These are phyloP conservation scores for Tulasnella sp. DNA, from an alignment of 768 basidiomycete species.

Conservation along the genomic window DNA sequence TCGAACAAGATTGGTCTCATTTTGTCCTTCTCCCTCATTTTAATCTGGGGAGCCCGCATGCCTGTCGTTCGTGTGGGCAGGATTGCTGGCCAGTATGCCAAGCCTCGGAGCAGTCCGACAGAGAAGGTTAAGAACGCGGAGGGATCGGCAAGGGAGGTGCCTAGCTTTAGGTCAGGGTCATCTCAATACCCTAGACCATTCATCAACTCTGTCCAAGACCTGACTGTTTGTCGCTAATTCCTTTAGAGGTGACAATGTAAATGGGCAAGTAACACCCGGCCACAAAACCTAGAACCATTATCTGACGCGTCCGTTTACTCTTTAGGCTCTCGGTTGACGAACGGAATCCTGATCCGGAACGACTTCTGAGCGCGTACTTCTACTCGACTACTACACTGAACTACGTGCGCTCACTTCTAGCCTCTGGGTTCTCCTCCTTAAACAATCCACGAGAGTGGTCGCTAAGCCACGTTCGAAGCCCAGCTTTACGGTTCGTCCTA, in stretches of 20 bases:
- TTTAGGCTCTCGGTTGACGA: conserved; percentile 57
- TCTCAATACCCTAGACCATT: too few species aligned
- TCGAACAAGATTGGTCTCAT: conserved; percentile 82
- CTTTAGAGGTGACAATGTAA: conserved; percentile 87
- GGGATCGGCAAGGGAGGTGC: conserved; percentile 41
- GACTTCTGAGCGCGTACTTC: conserved; percentile 91
- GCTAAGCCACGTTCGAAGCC: conserved; percentile 79
- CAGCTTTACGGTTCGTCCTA: conserved; percentile 48
- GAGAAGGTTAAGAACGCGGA: conserved; percentile 56
- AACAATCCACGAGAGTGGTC: conserved; percentile 90
- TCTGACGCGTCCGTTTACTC: conserved; percentile 3
- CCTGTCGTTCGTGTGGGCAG: conserved; percentile 90
- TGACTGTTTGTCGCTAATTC: too few species aligned
- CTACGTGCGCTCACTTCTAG: conserved; percentile 76
- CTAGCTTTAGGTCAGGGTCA: conserved; percentile 69
- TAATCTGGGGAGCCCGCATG: conserved; percentile 85
- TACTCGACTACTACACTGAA: conserved; percentile 91
- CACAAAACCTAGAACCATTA: conserved; percentile 8
- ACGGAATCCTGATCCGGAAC: conserved; percentile 80
- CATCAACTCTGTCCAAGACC: not conserved
- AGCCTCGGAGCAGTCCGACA: conserved; percentile 74
- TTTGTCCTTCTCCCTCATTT: conserved; percentile 87
- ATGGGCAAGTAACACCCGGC: conserved; percentile 45
- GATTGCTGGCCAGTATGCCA: conserved; percentile 95
- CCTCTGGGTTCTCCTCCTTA: conserved; percentile 88